These are phyloP conservation scores for Sclerotinia borealis DNA, from an alignment of 2,329 filamentous ascomycete species.

Conservation along the genomic window DNA sequence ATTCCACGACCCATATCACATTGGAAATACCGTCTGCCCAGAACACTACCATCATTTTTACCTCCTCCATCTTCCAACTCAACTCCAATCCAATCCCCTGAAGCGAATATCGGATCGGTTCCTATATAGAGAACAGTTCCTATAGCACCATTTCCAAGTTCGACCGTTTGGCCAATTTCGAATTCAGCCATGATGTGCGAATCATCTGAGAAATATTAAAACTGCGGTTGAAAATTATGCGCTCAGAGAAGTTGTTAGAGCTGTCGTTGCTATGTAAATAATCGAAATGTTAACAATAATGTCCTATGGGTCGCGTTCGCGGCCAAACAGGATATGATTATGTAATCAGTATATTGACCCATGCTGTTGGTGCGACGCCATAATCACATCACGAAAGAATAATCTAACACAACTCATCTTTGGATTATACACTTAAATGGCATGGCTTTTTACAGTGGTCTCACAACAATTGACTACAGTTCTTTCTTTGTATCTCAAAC, in stretches of 20 bases:
- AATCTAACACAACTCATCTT: background rate
- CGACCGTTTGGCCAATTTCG: conserved; percentile 46
- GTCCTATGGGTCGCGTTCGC: background rate
- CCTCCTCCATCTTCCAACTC: conserved; percentile 76
- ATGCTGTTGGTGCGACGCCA: background rate
- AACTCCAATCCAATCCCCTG: conserved; percentile 82
- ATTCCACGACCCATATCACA: conserved; percentile 72
- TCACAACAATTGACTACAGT: too few relatives aligned
- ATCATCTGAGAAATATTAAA: conserved; percentile 16
- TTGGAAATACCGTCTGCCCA: conserved; percentile 83
- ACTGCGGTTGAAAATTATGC: background rate
- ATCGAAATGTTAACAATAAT: background rate
- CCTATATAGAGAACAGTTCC: conserved; percentile 79
- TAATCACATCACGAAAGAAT: background rate
- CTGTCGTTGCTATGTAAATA: conserved; percentile 1
- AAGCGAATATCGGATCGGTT: conserved; percentile 63
- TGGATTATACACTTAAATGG: background rate
- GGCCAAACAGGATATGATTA: background rate
- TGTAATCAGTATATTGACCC: background rate
- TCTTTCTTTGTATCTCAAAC: too few relatives aligned
- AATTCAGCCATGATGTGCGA: conserved; percentile 48
- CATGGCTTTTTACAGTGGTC: background rate
- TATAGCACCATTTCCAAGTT: conserved; percentile 70
- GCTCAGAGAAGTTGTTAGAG: background rate
- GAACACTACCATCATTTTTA: conserved; percentile 91